phyloP scores from a whole-genome alignment of 768 basidiomycete genomes.

The Boletus tomentosulus region DNA sequence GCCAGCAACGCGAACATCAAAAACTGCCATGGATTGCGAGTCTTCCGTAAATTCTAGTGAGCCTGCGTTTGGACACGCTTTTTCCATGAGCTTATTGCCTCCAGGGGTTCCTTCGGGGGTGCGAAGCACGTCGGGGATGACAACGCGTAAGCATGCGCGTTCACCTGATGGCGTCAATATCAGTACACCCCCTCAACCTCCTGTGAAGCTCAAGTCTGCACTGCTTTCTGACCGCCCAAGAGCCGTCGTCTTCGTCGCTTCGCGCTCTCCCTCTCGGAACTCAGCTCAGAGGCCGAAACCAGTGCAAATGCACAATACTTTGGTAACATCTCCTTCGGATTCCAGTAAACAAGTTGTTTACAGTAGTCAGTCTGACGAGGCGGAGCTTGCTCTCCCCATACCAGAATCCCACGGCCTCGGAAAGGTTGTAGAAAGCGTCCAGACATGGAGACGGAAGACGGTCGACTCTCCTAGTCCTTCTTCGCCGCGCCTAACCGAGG shows the following conservation, averaged over 20 bases:
- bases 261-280: conserved; percentile 32
- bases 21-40: background rate
- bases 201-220: conserved; percentile 17
- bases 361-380: conserved; percentile 67
- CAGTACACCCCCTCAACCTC: background rate
- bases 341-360: conserved; percentile 41
- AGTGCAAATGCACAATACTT: conserved; percentile 1
- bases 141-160: conserved; percentile 25
- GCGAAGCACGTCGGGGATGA: conserved; percentile 11
- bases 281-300: conserved; percentile 15
- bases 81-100: conserved; percentile 4
- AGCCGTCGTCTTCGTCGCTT: conserved; percentile 8
- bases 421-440: conserved; percentile 35
- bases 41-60: conserved; percentile 15
- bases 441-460: conserved; percentile 40
- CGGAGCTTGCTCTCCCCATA: conserved; percentile 43
- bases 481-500: background rate
- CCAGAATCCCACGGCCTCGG: conserved; percentile 25
- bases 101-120: conserved; percentile 9
- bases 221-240: conserved; percentile 4
- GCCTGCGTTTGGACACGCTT: background rate
- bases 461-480: conserved; percentile 14
- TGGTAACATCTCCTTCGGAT: conserved; percentile 16
- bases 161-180: conserved; percentile 17
- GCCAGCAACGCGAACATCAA: conserved; percentile 8